Evolutionary conservation across 176 grass and related monocot genomes (phyloP).

Genomic region (Oryza brachyantha): DNA sequence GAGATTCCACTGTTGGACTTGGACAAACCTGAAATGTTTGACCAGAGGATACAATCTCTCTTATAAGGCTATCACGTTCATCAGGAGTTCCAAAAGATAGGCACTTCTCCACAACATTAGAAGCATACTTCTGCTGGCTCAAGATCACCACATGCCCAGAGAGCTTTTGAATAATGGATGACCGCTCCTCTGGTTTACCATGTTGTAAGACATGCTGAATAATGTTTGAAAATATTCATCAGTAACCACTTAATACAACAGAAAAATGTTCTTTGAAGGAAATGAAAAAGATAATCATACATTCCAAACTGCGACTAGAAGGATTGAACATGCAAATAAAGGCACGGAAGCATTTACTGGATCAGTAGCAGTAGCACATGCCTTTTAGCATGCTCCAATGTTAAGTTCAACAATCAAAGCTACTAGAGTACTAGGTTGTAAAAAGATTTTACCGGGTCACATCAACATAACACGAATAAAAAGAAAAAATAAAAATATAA

Average conservation of each 20-base stretch:
- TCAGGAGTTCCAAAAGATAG: slow-evolving; percentile 47
- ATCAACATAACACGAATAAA: no score
- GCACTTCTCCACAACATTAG: slow-evolving; percentile 83
- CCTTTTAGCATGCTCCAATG: not conserved
- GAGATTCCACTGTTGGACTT: slow-evolving; percentile 1
- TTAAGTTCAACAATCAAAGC: not conserved
- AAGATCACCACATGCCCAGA: slow-evolving; percentile 61
- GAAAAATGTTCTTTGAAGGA: not conserved
- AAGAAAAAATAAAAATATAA: no score
- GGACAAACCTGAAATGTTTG: slow-evolving; percentile 52
- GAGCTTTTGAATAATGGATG: slow-evolving; percentile 60
- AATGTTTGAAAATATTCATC: not conserved
- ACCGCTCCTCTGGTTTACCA: slow-evolving; percentile 59
- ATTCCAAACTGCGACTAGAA: not conserved
- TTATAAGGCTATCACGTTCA: slow-evolving; percentile 67
- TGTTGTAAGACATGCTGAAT: slow-evolving; percentile 70
- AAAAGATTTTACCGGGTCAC: not conserved
- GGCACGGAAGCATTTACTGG: no score
- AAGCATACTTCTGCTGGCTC: slow-evolving; percentile 87
- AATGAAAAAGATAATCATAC: not conserved
- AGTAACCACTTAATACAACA: not conserved
- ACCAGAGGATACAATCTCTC: slow-evolving; percentile 64
- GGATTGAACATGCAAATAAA: not conserved
- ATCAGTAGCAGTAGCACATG: no score
- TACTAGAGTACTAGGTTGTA: not conserved